These are phyloP conservation scores for Picea engelmannii DNA, from an alignment of 83 land plant genomes.

Conservation along the genomic window DNA sequence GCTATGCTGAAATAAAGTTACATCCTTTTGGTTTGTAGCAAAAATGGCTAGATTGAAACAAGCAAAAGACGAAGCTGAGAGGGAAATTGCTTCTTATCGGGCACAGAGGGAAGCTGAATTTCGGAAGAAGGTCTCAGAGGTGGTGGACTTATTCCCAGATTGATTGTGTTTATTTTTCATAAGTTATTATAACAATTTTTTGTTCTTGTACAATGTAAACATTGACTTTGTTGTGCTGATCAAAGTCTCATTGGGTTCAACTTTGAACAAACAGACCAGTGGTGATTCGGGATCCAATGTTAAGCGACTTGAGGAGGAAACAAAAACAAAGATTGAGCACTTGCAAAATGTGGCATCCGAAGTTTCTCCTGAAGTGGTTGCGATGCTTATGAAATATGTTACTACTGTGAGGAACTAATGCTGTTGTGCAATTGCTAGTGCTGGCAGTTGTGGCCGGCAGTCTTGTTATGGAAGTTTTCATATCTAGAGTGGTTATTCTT, in stretches of 20 bases:
- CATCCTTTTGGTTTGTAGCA: conserved; percentile 32
- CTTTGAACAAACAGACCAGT: conserved; percentile 32
- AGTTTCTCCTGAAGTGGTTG: conserved; percentile 74
- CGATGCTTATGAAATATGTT: conserved; percentile 80
- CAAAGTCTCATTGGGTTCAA: neutral
- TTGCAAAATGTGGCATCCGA: conserved; percentile 59
- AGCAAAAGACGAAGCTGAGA: conserved; percentile 92
- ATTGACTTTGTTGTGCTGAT: neutral
- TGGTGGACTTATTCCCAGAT: neutral
- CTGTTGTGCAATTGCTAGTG: neutral
- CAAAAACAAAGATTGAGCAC: conserved; percentile 58
- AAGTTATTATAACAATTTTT: neutral
- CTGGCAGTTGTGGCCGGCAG: neutral
- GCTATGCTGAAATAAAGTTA: neutral
- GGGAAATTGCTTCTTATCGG: conserved; percentile 75
- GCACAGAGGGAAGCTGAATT: conserved; percentile 78
- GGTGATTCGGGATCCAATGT: conserved; percentile 59
- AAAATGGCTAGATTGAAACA: conserved; percentile 78
- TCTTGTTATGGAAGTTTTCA: neutral
- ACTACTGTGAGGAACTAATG: conserved; percentile 70
- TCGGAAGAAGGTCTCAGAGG: conserved; percentile 74
- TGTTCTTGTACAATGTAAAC: neutral
- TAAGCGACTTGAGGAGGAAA: conserved; percentile 73
- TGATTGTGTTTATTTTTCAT: neutral
- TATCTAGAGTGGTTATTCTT: neutral